phyloP scores from a whole-genome alignment of 192 early-diverging fungal genomes.

The Ambispora gerdemannii region DNA sequence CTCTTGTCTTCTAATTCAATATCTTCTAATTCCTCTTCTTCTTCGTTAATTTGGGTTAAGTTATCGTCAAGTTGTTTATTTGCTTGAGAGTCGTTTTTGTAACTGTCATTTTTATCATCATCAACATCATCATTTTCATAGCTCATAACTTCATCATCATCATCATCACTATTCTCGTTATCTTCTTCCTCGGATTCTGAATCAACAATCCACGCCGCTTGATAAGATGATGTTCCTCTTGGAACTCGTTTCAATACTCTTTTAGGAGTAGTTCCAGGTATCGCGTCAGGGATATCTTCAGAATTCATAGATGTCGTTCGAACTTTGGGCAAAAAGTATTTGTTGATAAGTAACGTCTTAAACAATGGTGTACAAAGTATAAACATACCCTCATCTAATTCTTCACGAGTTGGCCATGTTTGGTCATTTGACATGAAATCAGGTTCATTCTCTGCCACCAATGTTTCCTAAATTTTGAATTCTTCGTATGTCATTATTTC shows the following conservation, averaged over 20 bases:
- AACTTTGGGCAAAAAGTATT: slow-evolving; percentile 28
- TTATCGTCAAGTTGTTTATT: too few relatives aligned
- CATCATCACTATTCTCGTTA: slow-evolving; percentile 54
- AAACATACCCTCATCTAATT: slow-evolving; percentile 65
- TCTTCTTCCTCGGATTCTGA: slow-evolving; percentile 66
- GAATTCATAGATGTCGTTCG: slow-evolving; percentile 40
- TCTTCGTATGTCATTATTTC: not conserved
- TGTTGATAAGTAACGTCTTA: not conserved
- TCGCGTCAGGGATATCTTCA: slow-evolving; percentile 34
- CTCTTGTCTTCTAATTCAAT: slow-evolving; percentile 42
- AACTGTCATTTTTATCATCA: too few relatives aligned
- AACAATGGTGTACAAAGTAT: not conserved
- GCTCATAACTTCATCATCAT: slow-evolving; percentile 42
- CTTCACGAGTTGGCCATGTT: slow-evolving; percentile 98
- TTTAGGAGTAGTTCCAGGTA: slow-evolving; percentile 32
- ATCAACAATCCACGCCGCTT: slow-evolving; percentile 97
- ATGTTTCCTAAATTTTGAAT: slow-evolving; percentile 53
- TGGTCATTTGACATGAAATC: slow-evolving; percentile 91
- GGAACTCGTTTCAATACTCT: slow-evolving; percentile 74
- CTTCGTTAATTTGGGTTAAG: slow-evolving; percentile 31
- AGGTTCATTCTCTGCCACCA: slow-evolving; percentile 83
- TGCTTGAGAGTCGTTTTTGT: too few relatives aligned
- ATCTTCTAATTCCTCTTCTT: slow-evolving; percentile 55
- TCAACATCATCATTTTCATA: slow-evolving; percentile 44
- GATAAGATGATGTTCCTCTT: slow-evolving; percentile 94